Base-by-base conservation (phyloP, 2,329 filamentous ascomycete species). In the Xylaria digitata region DNA sequence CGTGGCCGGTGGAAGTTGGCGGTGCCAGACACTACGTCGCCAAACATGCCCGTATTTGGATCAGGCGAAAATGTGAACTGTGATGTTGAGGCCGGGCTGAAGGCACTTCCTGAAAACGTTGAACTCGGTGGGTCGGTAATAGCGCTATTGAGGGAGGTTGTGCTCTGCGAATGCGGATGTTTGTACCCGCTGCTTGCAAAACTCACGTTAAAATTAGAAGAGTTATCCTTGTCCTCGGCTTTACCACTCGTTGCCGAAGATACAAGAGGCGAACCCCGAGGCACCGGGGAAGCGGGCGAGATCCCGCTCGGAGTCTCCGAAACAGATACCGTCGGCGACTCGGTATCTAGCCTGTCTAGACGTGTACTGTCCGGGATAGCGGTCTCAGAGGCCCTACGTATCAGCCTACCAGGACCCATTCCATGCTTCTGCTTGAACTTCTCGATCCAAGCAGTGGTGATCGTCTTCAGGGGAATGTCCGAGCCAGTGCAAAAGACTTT, bases 341-440 rank as follows among this genome's bases (percentile, higher is more conserved):
- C 83, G 40, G 79, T 83, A 69, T 85, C 86, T 69, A 87, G 81
- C 62, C 70, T 83, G 68, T 85, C 86, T 69, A 86, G 81, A 61
- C 87, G 85, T 26, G 86, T 86, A 65, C 85, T 87, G 73, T 92
- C 90, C 0, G 89, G 86, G 61, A 94, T 91, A 76, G 92, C 94
- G 43, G 89, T 86, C 76, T 90, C 88, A 2, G 87, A 90, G 6
- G 87, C 87, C 61, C 88, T 81, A 50, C 88, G 82, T 68, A 83
- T 82, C 43, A 88, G 75, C 66, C 82, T 84, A 17, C 80, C 82
- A 17, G 80, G 81, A 17, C 74, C 82, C 62, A 88, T 81, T 34
- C 81, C 89, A 77, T 97, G 91, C 81, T 95, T 97, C 77, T 93
- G 89, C 83, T 97, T 97, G 84, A 98, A 98, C 77, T 96, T 96